phyloP scores from a whole-genome alignment of 1,284 basidiomycete genomes.

The Acaromyces ingoldii region DNA sequence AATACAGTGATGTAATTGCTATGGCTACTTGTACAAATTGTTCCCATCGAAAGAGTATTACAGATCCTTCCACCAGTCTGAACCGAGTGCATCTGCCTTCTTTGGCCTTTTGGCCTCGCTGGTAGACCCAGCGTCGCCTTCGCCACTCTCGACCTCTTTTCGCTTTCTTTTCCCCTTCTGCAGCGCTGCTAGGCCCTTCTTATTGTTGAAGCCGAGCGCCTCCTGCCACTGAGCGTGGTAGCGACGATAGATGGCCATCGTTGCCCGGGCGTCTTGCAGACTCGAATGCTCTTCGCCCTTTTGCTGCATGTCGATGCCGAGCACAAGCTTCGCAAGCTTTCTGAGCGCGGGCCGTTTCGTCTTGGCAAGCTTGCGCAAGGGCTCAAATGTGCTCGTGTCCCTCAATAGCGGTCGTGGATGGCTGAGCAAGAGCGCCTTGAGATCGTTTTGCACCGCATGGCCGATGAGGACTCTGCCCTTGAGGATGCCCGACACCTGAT shows the following conservation, averaged over 20 bases:
- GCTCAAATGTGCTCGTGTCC: constrained; percentile 70
- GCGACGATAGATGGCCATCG: constrained; percentile 90
- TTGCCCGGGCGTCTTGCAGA: constrained; percentile 78
- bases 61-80: constrained; percentile 4
- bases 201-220: no score
- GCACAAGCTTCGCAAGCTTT: constrained; percentile 72
- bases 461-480: constrained; percentile 82
- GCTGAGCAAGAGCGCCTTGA: constrained; percentile 81
- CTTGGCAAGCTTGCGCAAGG: constrained; percentile 58
- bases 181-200: neutral
- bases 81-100: neutral
- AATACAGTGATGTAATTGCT: neutral
- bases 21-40: neutral
- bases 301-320: constrained; percentile 77
- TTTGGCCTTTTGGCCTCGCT: neutral
- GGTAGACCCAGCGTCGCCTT: neutral
- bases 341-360: constrained; percentile 69
- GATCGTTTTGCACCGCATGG: constrained; percentile 87
- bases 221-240: constrained; percentile 78
- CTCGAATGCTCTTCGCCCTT: constrained; percentile 37
- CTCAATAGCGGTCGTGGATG: constrained; percentile 74
- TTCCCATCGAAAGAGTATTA: neutral
- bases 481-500: constrained; percentile 70
- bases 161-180: neutral
- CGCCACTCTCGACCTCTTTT: constrained; percentile 1